Conservation (phyloP, 169 alveolate species). For the Cryptosporidium sp. region DNA sequence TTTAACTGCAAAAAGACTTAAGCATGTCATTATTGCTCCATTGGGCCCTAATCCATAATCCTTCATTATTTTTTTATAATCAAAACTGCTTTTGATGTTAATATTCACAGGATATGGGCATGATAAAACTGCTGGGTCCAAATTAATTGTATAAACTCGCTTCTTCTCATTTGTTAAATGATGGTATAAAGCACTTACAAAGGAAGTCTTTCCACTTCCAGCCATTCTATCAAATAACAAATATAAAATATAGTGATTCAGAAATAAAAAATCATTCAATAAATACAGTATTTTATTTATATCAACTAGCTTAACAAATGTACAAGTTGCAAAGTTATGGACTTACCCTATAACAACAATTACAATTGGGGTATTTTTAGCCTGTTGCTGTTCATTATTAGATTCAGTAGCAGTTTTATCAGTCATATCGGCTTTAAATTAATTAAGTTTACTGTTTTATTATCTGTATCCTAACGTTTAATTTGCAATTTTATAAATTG, state of each 20-base stretch:
- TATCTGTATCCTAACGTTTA: not conserved
- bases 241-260: not conserved
- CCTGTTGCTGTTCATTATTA: not conserved
- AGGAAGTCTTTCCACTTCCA: conserved; percentile 96
- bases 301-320: not conserved
- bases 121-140: conserved; percentile 97
- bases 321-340: not conserved
- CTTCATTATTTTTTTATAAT: conserved; percentile 96
- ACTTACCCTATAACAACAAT: conserved; percentile 74
- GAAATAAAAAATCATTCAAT: not conserved
- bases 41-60: conserved; percentile 97
- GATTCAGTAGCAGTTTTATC: not conserved
- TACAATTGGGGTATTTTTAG: conserved; percentile 35
- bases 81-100: conserved; percentile 96
- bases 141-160: conserved; percentile 93
- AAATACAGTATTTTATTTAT: not conserved
- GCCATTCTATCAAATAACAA: conserved; percentile 90
- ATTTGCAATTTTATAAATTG: not conserved
- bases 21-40: conserved; percentile 98
- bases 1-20: conserved; percentile 95
- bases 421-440: not conserved
- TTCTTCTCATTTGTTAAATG: conserved; percentile 82
- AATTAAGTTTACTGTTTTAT: not conserved
- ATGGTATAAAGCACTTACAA: conserved; percentile 87
- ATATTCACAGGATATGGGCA: conserved; percentile 75